Evolutionary conservation across 139 green algal species (phyloP).

Genomic region (Nannochloris sp.): DNA sequence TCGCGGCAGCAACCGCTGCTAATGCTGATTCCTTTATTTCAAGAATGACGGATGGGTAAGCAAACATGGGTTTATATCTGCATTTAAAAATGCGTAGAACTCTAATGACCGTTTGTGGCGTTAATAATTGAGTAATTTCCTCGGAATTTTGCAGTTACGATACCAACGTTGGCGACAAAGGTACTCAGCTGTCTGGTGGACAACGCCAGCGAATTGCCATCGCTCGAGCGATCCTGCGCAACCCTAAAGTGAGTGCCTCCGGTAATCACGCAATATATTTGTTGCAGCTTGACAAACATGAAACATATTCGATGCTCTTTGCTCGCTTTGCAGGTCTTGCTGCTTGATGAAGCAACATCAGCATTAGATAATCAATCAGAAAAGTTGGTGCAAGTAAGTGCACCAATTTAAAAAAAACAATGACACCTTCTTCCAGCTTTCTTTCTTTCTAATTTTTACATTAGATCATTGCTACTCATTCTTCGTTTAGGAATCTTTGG

Average conservation of each 20-base stretch:
- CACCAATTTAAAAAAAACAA: too few species aligned
- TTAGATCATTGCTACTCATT: too few species aligned
- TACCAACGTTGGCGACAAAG: constrained; percentile 18
- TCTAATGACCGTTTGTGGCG: too few species aligned
- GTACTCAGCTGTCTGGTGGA: constrained; percentile 53
- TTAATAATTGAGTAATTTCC: too few species aligned
- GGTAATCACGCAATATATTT: constrained; percentile 48
- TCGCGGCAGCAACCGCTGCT: constrained; percentile 43
- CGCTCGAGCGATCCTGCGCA: constrained; percentile 57
- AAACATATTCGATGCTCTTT: neutral
- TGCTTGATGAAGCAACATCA: constrained; percentile 90
- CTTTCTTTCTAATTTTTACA: too few species aligned
- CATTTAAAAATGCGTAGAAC: constrained; percentile 75
- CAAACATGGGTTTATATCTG: constrained; percentile 52
- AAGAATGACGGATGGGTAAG: constrained; percentile 41
- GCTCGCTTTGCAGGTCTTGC: constrained; percentile 45
- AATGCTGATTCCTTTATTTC: constrained; percentile 68
- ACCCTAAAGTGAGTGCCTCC: constrained; percentile 47
- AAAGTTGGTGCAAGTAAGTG: constrained; percentile 33
- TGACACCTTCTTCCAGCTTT: too few species aligned
- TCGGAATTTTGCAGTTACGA: constrained; percentile 23
- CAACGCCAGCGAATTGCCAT: constrained; percentile 79
- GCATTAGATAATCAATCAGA: constrained; percentile 70
- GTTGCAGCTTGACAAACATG: neutral
- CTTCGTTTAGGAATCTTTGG: constrained; percentile 38